phyloP scores from a whole-genome alignment of 2,329 filamentous ascomycete genomes.

The Ophiostoma montium region DNA sequence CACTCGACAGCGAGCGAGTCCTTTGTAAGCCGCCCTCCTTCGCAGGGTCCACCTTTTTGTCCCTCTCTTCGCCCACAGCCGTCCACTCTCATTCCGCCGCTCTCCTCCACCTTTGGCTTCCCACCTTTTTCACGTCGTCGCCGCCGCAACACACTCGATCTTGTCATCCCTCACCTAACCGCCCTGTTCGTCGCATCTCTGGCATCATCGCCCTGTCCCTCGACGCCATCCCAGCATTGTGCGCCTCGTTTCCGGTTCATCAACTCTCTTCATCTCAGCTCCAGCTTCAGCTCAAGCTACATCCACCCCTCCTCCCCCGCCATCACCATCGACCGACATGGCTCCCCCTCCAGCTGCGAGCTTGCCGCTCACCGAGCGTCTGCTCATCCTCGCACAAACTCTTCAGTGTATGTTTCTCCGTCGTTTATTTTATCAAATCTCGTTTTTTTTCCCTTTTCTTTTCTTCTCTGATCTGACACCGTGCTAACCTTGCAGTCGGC shows the following conservation, averaged over 20 bases:
- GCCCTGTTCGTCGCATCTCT: background rate
- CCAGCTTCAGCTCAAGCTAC: background rate
- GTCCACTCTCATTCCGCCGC: constrained; percentile 1
- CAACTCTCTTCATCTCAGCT: too few species aligned
- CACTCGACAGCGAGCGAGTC: background rate
- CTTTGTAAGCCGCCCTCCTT: background rate
- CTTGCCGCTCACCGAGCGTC: constrained; percentile 58
- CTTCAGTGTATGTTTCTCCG: constrained; percentile 57
- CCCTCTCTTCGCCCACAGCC: constrained; percentile 1
- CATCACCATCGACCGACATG: constrained; percentile 28
- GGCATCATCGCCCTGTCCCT: background rate
- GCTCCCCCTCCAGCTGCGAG: constrained; percentile 59
- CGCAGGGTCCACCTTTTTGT: background rate
- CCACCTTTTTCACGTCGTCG: background rate
- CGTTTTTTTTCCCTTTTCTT: constrained; percentile 8
- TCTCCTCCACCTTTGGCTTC: background rate
- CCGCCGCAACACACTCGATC: background rate
- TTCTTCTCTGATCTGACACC: constrained; percentile 9
- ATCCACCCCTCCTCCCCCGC: too few species aligned
- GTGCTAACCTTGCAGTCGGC: constrained; percentile 37
- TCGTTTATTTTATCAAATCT: constrained; percentile 14
- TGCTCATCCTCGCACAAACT: constrained; percentile 70
- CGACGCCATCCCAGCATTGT: background rate
- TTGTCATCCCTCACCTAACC: background rate
- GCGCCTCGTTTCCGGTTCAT: background rate